Conservation (phyloP, 2,329 filamentous ascomycete species). For the Colletotrichum chrysophilum region DNA sequence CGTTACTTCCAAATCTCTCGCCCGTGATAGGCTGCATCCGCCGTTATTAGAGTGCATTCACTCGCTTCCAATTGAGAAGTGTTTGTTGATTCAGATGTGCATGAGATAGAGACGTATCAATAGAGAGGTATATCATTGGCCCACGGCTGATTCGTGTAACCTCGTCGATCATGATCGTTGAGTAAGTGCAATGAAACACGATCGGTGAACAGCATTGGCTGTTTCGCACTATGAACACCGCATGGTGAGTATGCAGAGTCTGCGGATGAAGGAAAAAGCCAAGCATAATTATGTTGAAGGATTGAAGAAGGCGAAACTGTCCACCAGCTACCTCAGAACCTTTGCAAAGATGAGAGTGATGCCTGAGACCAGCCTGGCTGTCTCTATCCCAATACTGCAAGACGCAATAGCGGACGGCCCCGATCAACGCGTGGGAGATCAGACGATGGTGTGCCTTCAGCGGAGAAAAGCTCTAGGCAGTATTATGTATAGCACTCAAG, state of each 20-base stretch:
- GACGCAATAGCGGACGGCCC: not conserved
- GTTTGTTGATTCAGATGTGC: not conserved
- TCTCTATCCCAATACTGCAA: not conserved
- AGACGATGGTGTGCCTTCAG: not conserved
- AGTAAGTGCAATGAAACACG: not conserved
- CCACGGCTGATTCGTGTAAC: not conserved
- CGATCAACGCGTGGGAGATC: not conserved
- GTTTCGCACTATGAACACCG: not conserved
- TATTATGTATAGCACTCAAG: not conserved
- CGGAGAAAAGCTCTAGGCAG: no score
- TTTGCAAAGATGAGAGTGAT: not conserved
- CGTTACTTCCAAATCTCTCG: not conserved
- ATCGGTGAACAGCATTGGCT: not conserved
- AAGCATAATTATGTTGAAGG: not conserved
- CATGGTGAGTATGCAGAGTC: not conserved
- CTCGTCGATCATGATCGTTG: not conserved
- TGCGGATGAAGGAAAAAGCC: not conserved
- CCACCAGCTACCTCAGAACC: not conserved
- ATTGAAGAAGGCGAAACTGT: not conserved
- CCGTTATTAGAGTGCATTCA: not conserved
- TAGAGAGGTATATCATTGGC: not conserved
- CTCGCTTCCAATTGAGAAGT: not conserved
- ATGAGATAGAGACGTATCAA: not conserved
- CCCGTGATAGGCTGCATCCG: not conserved
- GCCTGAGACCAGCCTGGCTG: rapidly evolving